A percentile compares a stretch with the other conserved stretches of the same genome.
Conservation (phyloP, 1,284 basidiomycete species). For the Sporisorium scitamineum region DNA sequence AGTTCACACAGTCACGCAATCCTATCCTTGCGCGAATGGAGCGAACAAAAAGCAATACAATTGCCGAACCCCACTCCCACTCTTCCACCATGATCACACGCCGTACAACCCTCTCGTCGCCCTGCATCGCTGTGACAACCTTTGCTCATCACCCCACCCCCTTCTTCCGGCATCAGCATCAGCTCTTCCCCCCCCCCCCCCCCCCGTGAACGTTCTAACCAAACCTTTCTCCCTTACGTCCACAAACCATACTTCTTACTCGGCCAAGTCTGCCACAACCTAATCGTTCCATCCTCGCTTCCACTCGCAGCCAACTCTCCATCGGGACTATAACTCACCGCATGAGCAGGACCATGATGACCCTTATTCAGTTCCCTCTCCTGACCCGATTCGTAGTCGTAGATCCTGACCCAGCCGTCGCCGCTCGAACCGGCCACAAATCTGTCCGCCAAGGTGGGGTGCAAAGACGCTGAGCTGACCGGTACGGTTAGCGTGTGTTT, state of each 20-base stretch:
- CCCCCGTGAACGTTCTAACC: no score
- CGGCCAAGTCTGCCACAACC: conserved; percentile 94
- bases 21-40: no score
- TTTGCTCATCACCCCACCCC: no score
- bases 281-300: conserved; percentile 85
- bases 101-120: no score
- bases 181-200: no score
- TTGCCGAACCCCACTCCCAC: no score
- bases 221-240: no score
- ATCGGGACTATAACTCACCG: conserved; percentile 92
- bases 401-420: conserved; percentile 97
- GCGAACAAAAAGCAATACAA: no score
- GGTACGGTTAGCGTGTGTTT: conserved; percentile 69
- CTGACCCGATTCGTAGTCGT: conserved; percentile 84
- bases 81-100: no score
- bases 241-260: conserved; percentile 93
- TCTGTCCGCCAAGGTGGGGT: conserved; percentile 86
- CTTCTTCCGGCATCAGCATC: no score
- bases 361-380: conserved; percentile 94
- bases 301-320: conserved; percentile 98
- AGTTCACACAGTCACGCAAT: no score
- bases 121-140: no score
- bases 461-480: conserved; percentile 90
- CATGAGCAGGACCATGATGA: conserved; percentile 96
- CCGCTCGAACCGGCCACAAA: conserved; percentile 90